A percentile compares a stretch with the other conserved stretches of the same genome.
These are phyloP conservation scores for Saprolegnia diclina DNA, from an alignment of 352 stramenopile genomes.

Conservation along the genomic window DNA sequence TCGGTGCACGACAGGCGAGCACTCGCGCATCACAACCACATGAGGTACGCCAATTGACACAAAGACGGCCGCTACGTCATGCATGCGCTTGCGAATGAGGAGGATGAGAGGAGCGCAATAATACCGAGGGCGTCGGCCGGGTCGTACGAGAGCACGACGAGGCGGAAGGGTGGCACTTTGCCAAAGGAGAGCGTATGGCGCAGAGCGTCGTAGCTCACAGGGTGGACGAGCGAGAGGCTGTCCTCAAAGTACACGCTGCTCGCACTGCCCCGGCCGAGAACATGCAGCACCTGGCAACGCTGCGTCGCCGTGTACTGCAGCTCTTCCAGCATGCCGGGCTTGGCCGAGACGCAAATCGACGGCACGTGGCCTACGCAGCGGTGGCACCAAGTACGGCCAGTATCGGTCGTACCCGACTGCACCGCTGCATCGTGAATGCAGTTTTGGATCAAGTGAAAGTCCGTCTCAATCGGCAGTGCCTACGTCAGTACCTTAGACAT, in stretches of 20 bases:
- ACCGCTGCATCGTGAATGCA: neutral
- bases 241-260: slow-evolving; percentile 24
- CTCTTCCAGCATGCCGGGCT: neutral
- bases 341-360: neutral
- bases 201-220: neutral
- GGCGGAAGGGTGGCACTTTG: neutral
- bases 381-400: neutral
- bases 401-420: neutral
- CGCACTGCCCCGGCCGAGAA: slow-evolving; percentile 18
- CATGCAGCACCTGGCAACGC: slow-evolving; percentile 14
- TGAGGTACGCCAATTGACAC: slow-evolving; percentile 14
- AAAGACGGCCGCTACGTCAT: slow-evolving; percentile 6
- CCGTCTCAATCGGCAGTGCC: neutral
- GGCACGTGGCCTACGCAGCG: neutral
- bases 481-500: neutral
- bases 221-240: slow-evolving; percentile 20
- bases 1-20: neutral
- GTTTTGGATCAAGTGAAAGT: neutral
- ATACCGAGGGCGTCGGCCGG: neutral
- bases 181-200: neutral
- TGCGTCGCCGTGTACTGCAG: neutral
- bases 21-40: slow-evolving; percentile 11
- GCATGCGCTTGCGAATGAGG: too few species aligned
- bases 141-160: slow-evolving; percentile 25
- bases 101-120: too few species aligned